Evolutionary conservation across 306 rosid genomes (phyloP).

Genomic region (Fagus sylvatica): DNA sequence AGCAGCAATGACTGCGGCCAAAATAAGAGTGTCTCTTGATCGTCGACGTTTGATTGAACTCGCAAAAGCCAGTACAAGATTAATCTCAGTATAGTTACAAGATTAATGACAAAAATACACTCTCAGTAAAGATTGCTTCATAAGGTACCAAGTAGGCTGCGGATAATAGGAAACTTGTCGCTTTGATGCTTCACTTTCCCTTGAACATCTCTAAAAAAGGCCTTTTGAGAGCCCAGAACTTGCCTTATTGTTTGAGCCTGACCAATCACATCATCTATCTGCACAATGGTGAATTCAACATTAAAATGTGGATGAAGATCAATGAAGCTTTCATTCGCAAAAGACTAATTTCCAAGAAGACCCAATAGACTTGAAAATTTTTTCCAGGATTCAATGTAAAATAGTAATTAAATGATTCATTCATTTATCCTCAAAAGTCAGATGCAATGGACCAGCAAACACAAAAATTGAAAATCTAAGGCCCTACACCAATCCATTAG

Average conservation of each 20-base stretch:
- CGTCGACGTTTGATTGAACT: constrained; percentile 85
- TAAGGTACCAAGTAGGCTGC: constrained; percentile 74
- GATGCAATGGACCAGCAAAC: too few species aligned
- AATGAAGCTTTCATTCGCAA: background rate
- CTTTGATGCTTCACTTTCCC: constrained; percentile 85
- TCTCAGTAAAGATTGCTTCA: constrained; percentile 2
- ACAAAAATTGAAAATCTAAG: background rate
- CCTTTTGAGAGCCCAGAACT: constrained; percentile 83
- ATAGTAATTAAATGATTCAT: background rate
- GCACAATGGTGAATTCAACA: constrained; percentile 24
- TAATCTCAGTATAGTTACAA: background rate
- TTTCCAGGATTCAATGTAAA: background rate
- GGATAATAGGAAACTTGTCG: constrained; percentile 85
- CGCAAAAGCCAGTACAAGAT: constrained; percentile 31
- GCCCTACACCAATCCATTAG: background rate
- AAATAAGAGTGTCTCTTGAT: constrained; percentile 88
- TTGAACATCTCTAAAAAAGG: constrained; percentile 90
- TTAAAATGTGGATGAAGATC: background rate
- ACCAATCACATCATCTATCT: constrained; percentile 98
- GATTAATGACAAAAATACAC: background rate
- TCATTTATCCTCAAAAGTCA: background rate
- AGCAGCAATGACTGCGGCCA: constrained; percentile 91
- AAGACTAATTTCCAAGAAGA: background rate
- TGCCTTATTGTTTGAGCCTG: constrained; percentile 96
- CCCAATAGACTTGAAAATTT: background rate